A percentile compares a stretch with the other conserved stretches of the same genome.
Conservation (phyloP, 345 rosid species). For the Capsella bursapastoris region DNA sequence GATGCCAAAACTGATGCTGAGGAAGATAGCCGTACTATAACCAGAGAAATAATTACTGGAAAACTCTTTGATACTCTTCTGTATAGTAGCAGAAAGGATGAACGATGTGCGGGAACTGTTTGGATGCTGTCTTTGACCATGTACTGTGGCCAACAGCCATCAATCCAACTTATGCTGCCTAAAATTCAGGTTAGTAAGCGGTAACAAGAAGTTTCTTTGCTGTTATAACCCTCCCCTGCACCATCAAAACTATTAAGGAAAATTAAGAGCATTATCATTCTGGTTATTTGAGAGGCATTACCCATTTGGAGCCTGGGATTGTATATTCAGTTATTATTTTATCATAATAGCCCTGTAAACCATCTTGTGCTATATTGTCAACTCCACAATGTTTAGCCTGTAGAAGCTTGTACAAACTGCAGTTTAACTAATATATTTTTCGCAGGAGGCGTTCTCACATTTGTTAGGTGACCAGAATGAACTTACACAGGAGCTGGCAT, state of each 20-base stretch:
- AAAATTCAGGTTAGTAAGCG: constrained; percentile 82
- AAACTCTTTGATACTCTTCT: constrained; percentile 86
- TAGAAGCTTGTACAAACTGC: constrained; percentile 32
- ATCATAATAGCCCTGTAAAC: background rate
- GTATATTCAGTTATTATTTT: background rate
- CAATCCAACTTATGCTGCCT: constrained; percentile 87
- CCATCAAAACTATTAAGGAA: constrained; percentile 21
- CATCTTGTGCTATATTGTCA: constrained; percentile 12
- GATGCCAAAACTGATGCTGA: constrained; percentile 51
- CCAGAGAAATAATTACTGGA: constrained; percentile 69
- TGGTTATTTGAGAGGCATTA: constrained; percentile 31
- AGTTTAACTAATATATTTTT: constrained; percentile 22
- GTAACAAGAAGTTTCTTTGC: constrained; percentile 20
- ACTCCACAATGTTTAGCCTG: background rate
- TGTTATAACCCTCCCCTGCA: constrained; percentile 5
- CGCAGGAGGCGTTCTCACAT: constrained; percentile 95
- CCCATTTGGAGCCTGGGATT: constrained; percentile 18
- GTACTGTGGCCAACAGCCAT: constrained; percentile 88
- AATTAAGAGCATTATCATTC: constrained; percentile 15
- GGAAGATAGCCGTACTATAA: constrained; percentile 55
- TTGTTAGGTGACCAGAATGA: constrained; percentile 93
- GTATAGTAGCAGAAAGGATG: constrained; percentile 89
- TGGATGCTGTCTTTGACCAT: constrained; percentile 89
- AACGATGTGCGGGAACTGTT: constrained; percentile 96
- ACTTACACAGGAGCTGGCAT: constrained; percentile 95